These are phyloP conservation scores for Ganoderma leucocontextum DNA, from an alignment of 1,284 basidiomycete species.

Conservation along the genomic window DNA sequence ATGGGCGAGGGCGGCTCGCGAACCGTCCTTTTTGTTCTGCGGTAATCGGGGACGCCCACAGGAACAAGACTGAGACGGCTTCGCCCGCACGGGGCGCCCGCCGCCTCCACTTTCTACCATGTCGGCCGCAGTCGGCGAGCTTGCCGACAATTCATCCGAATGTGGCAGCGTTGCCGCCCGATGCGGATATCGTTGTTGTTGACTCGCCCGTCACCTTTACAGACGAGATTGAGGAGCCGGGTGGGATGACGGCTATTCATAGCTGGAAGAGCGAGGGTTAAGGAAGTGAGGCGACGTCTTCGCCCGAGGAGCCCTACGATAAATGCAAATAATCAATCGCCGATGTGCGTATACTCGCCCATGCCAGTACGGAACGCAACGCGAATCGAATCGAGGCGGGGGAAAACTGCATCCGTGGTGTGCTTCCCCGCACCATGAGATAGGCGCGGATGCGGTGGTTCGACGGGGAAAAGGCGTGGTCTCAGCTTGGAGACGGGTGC, in stretches of 20 bases:
- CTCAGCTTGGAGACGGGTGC: conserved; percentile 10
- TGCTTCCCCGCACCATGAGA: not conserved
- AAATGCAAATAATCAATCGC: not conserved
- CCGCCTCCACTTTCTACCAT: not conserved
- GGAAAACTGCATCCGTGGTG: not conserved
- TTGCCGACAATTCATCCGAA: conserved; percentile 9
- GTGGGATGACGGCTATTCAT: not conserved
- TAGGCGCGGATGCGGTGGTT: conserved; percentile 4
- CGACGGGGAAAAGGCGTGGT: conserved; percentile 12
- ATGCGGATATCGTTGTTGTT: conserved; percentile 7
- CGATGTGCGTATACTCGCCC: not conserved
- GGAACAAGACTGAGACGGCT: not conserved
- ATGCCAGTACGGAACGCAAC: not conserved
- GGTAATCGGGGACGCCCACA: not conserved
- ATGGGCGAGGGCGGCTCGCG: not conserved
- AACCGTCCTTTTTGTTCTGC: conserved; percentile 1
- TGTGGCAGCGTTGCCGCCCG: conserved; percentile 10
- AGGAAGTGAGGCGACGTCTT: not conserved
- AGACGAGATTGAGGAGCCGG: not conserved
- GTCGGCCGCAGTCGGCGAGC: not conserved
- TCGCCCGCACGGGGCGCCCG: not conserved
- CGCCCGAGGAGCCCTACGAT: not conserved
- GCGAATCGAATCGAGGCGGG: not conserved
- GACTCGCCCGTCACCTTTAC: not conserved
- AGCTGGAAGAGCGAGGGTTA: not conserved